Evolutionary conservation across 805 yeast species (phyloP).

Genomic region (Metschnikowia cerradonensis): DNA sequence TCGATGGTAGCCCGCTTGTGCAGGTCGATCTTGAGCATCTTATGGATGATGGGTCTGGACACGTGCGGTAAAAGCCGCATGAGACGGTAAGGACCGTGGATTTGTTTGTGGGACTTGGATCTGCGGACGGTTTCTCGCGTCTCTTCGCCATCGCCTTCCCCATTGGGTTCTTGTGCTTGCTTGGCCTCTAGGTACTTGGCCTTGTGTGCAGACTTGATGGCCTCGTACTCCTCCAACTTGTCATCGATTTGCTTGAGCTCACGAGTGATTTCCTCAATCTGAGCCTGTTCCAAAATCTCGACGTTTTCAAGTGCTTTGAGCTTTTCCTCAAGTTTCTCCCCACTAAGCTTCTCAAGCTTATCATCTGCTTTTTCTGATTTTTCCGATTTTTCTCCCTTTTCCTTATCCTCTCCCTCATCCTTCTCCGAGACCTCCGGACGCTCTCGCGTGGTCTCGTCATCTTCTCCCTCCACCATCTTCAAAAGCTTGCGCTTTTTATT

Average conservation of each 20-base stretch:
- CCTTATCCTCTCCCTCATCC: conserved; percentile 6
- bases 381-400: background rate
- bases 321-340: conserved; percentile 15
- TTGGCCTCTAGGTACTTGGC: conserved; percentile 23
- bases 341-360: conserved; percentile 9
- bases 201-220: conserved; percentile 32
- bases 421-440: conserved; percentile 6
- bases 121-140: conserved; percentile 17
- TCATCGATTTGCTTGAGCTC: conserved; percentile 37
- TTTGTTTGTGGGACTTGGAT: conserved; percentile 45
- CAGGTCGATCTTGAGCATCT: conserved; percentile 62
- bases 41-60: conserved; percentile 68
- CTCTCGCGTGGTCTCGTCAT: conserved; percentile 1
- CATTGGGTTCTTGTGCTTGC: conserved; percentile 7
- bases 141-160: conserved; percentile 7
- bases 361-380: conserved; percentile 3
- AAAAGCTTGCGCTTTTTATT: conserved; percentile 36
- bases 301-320: conserved; percentile 18
- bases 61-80: conserved; percentile 83
- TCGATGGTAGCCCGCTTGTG: conserved; percentile 58
- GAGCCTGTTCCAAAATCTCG: conserved; percentile 32
- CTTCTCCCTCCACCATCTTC: conserved; percentile 10
- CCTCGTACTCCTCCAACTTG: conserved; percentile 36
- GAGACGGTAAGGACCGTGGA: conserved; percentile 79
- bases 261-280: conserved; percentile 27